Evolutionary conservation across 129 eudicot genomes (phyloP), one percentile per base, ranked within the genome.

Genomic region (Ambrosia trifida): DNA sequence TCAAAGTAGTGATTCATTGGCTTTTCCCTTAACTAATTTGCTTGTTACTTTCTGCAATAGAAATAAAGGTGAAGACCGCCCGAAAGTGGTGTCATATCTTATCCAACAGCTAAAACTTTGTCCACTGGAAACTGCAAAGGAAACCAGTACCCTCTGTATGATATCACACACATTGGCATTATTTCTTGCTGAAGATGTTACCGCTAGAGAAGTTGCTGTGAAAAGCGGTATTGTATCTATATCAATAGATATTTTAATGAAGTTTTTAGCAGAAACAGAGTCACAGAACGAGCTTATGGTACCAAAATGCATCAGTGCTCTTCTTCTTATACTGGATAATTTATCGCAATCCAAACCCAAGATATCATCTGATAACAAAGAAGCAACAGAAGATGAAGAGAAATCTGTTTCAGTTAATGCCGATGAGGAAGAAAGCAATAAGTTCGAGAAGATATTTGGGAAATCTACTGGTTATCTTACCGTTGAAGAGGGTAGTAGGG

Each of bases 11-110:
- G 99, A 94, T 38, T 84, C 88, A 1, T 66, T 94, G 81, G 97
- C 95, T 19, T 94, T 85, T 69, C 86, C 93, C 0, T 82, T 94
- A 76, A 87, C 93, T 32, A 96, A 89, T 82, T 79, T 94, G 83
- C 96, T 94, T 67, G 82, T 77, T 30, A 94, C 97, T 31, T 88
- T 94, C 45, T 94, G 97, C 81, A 90, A 74, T 69, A 73, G 96
- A 70, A 89, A 90, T 82, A 94, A 94, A 83, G 97, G 97, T 38
- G 99, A 87, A 78, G 99, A 94, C 57, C 96, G 99, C 12, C 75
- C 82, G 14, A 85, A 76, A 84, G 96, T 94, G 49, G 79, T 83
- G 10, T 75, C 92, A 38, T 87, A 82, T 76, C 89, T 94, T 61
- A 84, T 88, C 68, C 86, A 90, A 78, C 95, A 85, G 78, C 81